Evolutionary conservation across 192 early-diverging fungal genomes (phyloP), one percentile per base, ranked within the genome.

Genomic region (Podila clonocystis): DNA sequence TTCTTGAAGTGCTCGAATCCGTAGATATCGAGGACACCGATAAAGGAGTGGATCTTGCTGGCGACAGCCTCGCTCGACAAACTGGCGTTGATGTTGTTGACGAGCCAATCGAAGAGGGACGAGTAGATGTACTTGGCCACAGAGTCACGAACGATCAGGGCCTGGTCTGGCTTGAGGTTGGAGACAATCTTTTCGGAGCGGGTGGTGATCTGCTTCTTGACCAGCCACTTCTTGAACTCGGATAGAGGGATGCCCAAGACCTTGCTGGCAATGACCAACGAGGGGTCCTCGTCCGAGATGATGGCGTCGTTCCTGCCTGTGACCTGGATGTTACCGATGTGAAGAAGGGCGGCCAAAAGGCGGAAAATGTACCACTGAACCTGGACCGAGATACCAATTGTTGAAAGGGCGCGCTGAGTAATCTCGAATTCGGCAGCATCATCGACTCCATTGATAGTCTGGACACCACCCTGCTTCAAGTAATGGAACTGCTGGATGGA

Each of bases 1-100:
- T 97, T 98, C 85, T 96, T 94, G 83, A 99, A 99, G 77, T 98
- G 96, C 83, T 99, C 98, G 82, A 99, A 99, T 55, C 95, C 98
- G 76, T 98, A 99, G 73, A 99, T 99, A 91, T 99, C 98, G 65
- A 99, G 87, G 2, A 99, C 98, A 87, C 98, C 98, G 79, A 99
- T 99, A 74, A 99, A 98, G 22, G 75, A 82, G 58, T 74, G 70
- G 59, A 80, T 74, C 34, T 72, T 62, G 41, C 83, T 84, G 5
- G 82, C 45, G 9, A 85, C 82, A 13, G 84, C 85, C 30, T 87
- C 86, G 50, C 85, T 87, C 30, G 91, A 90, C 55, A 99, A 88
- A 82, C 94, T 93, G 55, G 82, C 78, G 84, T 99, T 99, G 85
- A 95, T 91, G 38, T 95, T 89, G 69, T 90, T 90, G 49, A 98